Evolutionary conservation across 306 rosid species (phyloP).

Genomic region (Betula pendula): DNA sequence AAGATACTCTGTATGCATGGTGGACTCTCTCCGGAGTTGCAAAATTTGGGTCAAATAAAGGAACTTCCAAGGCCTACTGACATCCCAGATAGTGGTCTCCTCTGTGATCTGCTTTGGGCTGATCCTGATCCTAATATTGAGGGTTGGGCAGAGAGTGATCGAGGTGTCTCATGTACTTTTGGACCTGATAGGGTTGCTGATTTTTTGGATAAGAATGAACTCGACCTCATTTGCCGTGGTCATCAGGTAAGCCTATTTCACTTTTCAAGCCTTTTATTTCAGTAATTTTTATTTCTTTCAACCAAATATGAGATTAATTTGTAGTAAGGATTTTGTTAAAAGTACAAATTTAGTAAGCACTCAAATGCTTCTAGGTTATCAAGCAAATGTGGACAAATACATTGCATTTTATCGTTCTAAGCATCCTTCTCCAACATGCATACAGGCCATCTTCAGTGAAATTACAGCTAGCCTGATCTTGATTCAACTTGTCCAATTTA

Average conservation of each 20-base stretch:
- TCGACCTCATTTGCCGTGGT: conserved; percentile 83
- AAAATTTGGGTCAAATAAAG: conserved; percentile 66
- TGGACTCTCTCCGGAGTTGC: conserved; percentile 73
- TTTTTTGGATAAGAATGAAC: conserved; percentile 70
- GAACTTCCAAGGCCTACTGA: conserved; percentile 67
- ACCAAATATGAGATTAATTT: not conserved
- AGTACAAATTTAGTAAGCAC: not conserved
- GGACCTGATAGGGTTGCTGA: conserved; percentile 58
- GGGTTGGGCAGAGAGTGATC: conserved; percentile 74
- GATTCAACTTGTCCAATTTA: conserved; percentile 8
- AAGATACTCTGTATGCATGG: conserved; percentile 90
- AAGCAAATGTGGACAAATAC: not conserved
- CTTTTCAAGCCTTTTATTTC: not conserved
- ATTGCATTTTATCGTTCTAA: not conserved
- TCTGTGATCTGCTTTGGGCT: conserved; percentile 88
- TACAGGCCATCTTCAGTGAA: not conserved
- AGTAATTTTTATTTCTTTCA: not conserved
- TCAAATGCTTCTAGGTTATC: not conserved
- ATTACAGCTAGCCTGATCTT: not conserved
- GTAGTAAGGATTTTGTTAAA: not conserved
- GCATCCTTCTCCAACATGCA: not conserved
- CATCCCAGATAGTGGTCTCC: conserved; percentile 72
- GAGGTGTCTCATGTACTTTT: conserved; percentile 75
- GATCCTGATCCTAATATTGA: conserved; percentile 64
- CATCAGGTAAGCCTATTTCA: conserved; percentile 78